phyloP scores from a whole-genome alignment of 139 green algal genomes.

The Astrephomene gubernaculifera region DNA sequence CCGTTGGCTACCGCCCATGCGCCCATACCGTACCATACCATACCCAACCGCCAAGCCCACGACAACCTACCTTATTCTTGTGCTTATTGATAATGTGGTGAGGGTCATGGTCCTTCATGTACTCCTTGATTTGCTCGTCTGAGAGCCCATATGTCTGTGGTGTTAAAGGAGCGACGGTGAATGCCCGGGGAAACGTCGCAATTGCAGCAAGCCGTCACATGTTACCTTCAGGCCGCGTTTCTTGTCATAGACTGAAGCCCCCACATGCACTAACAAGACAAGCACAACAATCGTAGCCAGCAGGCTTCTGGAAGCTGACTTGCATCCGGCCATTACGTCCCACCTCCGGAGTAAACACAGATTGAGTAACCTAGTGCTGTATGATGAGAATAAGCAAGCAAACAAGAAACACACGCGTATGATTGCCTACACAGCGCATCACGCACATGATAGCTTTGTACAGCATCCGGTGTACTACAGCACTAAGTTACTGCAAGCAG shows the following conservation, averaged over 20 bases:
- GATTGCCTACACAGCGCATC: too few relatives aligned
- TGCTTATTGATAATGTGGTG: conserved; percentile 11
- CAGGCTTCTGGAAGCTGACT: conserved; percentile 6
- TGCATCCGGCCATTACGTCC: neutral
- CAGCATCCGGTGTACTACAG: too few relatives aligned
- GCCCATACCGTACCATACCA: too few relatives aligned
- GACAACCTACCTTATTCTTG: conserved; percentile 34
- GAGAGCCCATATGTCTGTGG: conserved; percentile 15
- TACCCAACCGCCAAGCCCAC: too few relatives aligned
- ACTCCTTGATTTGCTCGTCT: neutral
- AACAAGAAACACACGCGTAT: neutral
- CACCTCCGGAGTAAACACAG: neutral
- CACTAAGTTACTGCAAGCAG: too few relatives aligned
- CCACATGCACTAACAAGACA: neutral
- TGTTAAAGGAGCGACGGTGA: too few relatives aligned
- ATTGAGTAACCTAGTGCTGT: neutral
- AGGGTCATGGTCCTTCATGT: conserved; percentile 17
- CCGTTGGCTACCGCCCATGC: too few relatives aligned
- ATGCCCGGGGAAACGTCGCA: too few relatives aligned
- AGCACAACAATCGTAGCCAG: conserved; percentile 6
- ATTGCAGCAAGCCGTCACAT: too few relatives aligned
- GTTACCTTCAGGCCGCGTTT: conserved; percentile 35
- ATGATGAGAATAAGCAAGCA: neutral
- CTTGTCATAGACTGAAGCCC: neutral
- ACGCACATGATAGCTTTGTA: too few relatives aligned